Evolutionary conservation across 1,139 yeast genomes (phyloP), one percentile per base, ranked within the genome.

Genomic region (Pichia sp.): DNA sequence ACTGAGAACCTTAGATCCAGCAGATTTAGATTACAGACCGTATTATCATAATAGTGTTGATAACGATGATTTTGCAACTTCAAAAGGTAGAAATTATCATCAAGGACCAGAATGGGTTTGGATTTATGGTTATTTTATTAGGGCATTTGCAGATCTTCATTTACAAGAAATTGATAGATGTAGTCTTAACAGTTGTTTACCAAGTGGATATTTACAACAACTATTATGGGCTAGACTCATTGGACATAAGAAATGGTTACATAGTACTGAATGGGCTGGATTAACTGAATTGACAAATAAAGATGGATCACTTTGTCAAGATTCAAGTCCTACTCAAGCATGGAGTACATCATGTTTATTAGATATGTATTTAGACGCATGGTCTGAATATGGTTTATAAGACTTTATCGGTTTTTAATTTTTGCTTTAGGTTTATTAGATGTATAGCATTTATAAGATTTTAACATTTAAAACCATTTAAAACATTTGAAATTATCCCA

Each of bases 91-190:
- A 58, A 92, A 92, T 65, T 92, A 92, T 63, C 98, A 92, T 64
- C 97, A 92, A 66, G 98, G 98, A 2, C 98, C 98, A 2, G 98
- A 92, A 62, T 92, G 98, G 98, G 82, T 86, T 24, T 92, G 97
- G 97, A 78, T 82, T 50, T 73, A 74, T 34, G 98, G 98, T 1
- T 89, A 79, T 65, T 90, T 87, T 61, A 66, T 92, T 54, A 74
- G 97, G 51, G 96, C 97, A 0, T 80, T 71, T 60, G 66, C 73
- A 39, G 62, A 67, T 42, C 80, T 84, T 63, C 79, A 80, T 53
- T 65, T 70, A 45, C 55, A 63, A 28, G 67, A 47, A 12, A 56
- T 53, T 46, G 58, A 57, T n/a, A 47, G 41, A 4, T 59, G 65
- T 42, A 37, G 46, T 8, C 39, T 48, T 3, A 53, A 58, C 1